Base-by-base conservation (phyloP, 805 yeast genomes). In the Metschnikowia borealis region DNA sequence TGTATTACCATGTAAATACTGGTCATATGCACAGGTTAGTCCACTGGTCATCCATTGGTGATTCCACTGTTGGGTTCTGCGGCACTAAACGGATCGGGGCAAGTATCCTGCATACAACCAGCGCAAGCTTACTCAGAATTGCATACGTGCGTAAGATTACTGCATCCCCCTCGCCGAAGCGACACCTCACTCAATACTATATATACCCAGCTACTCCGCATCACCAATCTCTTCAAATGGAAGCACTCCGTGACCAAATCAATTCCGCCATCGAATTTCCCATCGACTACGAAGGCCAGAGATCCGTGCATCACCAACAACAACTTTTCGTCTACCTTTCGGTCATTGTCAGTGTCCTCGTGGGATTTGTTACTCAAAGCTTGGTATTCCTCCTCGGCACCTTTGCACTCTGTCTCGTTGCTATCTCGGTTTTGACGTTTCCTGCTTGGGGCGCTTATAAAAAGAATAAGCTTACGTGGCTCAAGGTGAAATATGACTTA, bases 381-480 rank as follows among this genome's bases (percentile, higher is more conserved):
- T 58, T 85, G 4, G 47, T 57, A 4, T 54, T 63, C 39, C 60
- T 78, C 6, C 54, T 80, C 20, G 65, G 65, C 46, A 57, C 72
- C 11, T 78, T 79, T 61, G 70, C 64, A 10, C 59, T 54, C 3
- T 65, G 65, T 10, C 61, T 73, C 20, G 57, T 71, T 17, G 48
- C 76, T 5, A 41, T 58, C 18, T 57, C 75, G 5, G 29, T 62
- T 29, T 49, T 64, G 32, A 76, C 75, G 3, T 67, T 82, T 18
- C 89, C 89, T 31, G 76, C 85, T 23, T 86, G 84, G 74, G 75
- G 84, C 2, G 55, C 64, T 6, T 86, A 78, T 62, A 83, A 73
- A 46, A 68, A 70, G 56, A 63, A 78, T 51, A 80, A 79, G 33
- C 67, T 74, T 26, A 64, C 62, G 56, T 85, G 84, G 81, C 71